phyloP scores from a whole-genome alignment of 179 eudicot species.

The Nepenthes alata region DNA sequence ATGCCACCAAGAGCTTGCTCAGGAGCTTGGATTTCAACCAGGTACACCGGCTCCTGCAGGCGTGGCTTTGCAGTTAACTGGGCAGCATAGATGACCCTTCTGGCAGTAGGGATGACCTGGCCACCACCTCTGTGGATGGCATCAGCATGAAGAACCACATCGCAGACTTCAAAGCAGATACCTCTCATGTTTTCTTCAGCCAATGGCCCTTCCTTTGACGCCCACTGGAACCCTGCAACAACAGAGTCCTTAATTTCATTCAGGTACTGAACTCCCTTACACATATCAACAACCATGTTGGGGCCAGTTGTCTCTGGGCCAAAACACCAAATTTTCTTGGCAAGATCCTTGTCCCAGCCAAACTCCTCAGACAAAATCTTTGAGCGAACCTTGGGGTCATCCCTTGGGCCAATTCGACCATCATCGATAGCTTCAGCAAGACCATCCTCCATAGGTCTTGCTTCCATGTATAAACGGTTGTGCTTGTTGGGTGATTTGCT shows the following conservation, averaged over 20 bases:
- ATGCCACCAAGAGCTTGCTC: neutral
- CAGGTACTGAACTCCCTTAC: constrained; percentile 3
- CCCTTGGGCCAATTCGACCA: neutral
- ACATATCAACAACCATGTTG: constrained; percentile 1
- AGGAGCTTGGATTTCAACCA: neutral
- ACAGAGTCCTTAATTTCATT: constrained; percentile 3
- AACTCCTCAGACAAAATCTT: constrained; percentile 4
- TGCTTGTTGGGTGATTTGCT: constrained; percentile 3
- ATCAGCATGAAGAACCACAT: constrained; percentile 1
- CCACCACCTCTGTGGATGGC: constrained; percentile 4
- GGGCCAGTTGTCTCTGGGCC: constrained; percentile 2
- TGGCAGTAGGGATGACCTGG: constrained; percentile 3
- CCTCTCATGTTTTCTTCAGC: constrained; percentile 5
- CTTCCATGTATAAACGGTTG: constrained; percentile 1
- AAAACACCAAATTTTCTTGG: constrained; percentile 1
- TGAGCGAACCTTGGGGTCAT: neutral
- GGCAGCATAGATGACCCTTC: neutral
- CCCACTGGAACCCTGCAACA: constrained; percentile 3
- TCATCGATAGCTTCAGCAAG: constrained; percentile 4
- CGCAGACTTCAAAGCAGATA: constrained; percentile 1
- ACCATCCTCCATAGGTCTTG: neutral
- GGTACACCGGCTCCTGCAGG: neutral
- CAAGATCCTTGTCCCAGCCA: constrained; percentile 2
- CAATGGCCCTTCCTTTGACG: constrained; percentile 1
- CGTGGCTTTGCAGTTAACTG: neutral